Evolutionary conservation across 306 rosid species (phyloP), one percentile per base, ranked within the genome.

Genomic region (Purshia tridentata): DNA sequence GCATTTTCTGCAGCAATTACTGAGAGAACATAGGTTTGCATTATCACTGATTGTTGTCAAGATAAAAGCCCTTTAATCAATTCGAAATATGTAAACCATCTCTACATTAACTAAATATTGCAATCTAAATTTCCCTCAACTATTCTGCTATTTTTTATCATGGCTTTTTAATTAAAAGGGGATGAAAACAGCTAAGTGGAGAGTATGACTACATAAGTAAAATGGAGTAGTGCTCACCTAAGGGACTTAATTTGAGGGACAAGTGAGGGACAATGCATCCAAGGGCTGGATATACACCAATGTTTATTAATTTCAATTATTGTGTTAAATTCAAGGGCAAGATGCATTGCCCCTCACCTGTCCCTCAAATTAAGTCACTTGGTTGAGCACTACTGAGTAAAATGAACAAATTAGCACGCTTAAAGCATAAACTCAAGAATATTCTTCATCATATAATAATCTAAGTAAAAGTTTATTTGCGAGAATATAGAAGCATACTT

Each of bases 401-500:
- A 65, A 29, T 19, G 1, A 49, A 15, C 9, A 42, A 53, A 64
- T 23, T 66, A 8, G 11, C 53, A 54, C 15, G 55, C 53, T 22
- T 46, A 10, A 20, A 4, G 37, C 40, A 29, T 59, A 13, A 47
- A 48, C 8, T 15, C n/a, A 61, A 65, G 61, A 19, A 63, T 53
- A 9, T 46, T 73, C 67, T 67, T 65, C 67, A 66, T 13, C 58
- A 52, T 68, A 44, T 20, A 75, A 37, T 23, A 60, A 80, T 56
- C 53, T 63, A 56, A n/a, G 20, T 29, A 3, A 29, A 29, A 29
- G 2, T 29, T 29, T 29, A 29, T 0, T 1, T 29, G 35, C 2
- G 35, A 29, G 2, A 29, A 42, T 67, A 77, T 0, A 61, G 63
- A 74, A 79, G 73, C 96, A 55, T 91, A 94, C 98, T 94, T 94